Conservation (phyloP, 805 yeast species). For the Priceomyces carsonii region DNA sequence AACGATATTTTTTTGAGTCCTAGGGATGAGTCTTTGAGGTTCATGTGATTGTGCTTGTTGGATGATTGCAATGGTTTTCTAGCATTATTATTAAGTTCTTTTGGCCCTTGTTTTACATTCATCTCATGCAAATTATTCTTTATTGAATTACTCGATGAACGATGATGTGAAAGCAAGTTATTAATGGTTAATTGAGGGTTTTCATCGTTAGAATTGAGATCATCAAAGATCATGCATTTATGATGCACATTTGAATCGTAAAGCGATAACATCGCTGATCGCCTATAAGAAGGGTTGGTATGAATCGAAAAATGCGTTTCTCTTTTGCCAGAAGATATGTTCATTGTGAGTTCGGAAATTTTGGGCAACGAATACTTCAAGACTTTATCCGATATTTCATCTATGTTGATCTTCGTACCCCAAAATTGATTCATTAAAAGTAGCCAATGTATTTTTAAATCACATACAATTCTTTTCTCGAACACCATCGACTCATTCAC, state of each 20-base stretch:
- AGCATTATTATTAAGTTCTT: conserved; percentile 5
- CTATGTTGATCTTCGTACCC: conserved; percentile 23
- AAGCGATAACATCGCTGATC: conserved; percentile 47
- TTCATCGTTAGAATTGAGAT: conserved; percentile 20
- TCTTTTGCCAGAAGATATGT: conserved; percentile 28
- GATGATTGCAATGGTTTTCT: conserved; percentile 9
- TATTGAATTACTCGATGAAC: conserved; percentile 34
- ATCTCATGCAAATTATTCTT: conserved; percentile 28
- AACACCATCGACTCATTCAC: conserved; percentile 26
- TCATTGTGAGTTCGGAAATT: conserved; percentile 21
- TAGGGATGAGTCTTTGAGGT: conserved; percentile 39
- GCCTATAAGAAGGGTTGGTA: conserved; percentile 44
- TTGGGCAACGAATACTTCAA: conserved; percentile 24
- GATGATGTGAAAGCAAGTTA: conserved; percentile 39
- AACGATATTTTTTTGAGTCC: conserved; percentile 34
- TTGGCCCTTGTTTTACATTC: conserved; percentile 12
- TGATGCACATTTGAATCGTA: conserved; percentile 39
- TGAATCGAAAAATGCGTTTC: conserved; percentile 39
- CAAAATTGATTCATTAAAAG: conserved; percentile 33
- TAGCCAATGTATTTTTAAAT: conserved; percentile 45
- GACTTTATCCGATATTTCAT: conserved; percentile 8
- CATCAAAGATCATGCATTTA: conserved; percentile 34
- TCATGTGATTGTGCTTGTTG: conserved; percentile 37
- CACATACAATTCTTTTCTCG: conserved; percentile 37
- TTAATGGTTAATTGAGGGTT: conserved; percentile 40